Evolutionary conservation across 23 red algal genomes (phyloP), one percentile per base, ranked within the genome.

Genomic region (Gracilaria gracilis): DNA sequence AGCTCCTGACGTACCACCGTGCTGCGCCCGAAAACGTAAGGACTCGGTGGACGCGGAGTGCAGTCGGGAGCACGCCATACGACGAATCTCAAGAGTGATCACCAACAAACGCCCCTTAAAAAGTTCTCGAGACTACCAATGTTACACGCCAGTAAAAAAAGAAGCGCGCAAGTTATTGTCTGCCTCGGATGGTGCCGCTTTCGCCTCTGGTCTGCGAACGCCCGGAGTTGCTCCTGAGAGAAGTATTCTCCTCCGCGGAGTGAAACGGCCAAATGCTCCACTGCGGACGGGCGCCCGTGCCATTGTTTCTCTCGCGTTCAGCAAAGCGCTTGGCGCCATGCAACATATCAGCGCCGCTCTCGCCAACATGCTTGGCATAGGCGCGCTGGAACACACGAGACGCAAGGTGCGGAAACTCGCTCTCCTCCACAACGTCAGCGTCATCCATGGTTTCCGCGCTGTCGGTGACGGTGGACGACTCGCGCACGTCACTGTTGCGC

Each of bases 281-380:
- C 19, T 50, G 72, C 39, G 72, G 72, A 6, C 72, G 21, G 12
- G 72, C 19, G 27, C 72, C 72, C 4, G 42, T 37, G 5, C 21
- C 38, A 37, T 50, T 24, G 20, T 77, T 48, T 5, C 72, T 24
- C 46, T 77, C 72, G 40, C 72, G 72, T 50, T 77, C 72, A 5
- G 72, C 72, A 31, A 49, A 77, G n/a, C 72, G 72, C 27, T 77
- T 77, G 0, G 72, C 38, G 4, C 72, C 72, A 28, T 77, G 50
- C 21, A 77, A 23, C 5, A 50, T 50, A 37, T 77, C 39, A 14
- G 72, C 72, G 1, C 24, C 72, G 27, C 13, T 50, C 33, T 73
- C 23, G 11, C 5, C 67, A 9, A 42, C 67, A 4, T 73, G 67
- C 4, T 73, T 37, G 6, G 72, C 72, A 28, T 48, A 48, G 7